Base-by-base conservation (phyloP, 257 asterid genomes). In the Petrea volubilis region DNA sequence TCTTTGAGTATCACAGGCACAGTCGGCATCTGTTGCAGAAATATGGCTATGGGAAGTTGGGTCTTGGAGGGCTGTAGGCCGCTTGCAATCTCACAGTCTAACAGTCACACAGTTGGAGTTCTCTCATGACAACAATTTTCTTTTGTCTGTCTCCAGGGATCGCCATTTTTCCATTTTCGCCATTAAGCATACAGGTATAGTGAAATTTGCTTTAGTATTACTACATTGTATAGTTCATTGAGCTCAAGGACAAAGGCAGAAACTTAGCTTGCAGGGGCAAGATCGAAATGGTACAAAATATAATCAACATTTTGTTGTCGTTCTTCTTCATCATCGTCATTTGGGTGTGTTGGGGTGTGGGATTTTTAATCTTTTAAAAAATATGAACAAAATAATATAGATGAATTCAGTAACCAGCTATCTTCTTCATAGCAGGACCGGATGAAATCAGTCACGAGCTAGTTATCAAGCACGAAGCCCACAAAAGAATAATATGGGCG, bases 41-140 rank as follows among this genome's bases (percentile, higher is more conserved):
- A 83, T 92, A 84, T 92, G 99, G 99, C 75, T 95, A 20, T 95
- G 99, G 97, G 84, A 89, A 85, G 96, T 91, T 41, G 96, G 96
- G 47, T 75, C 96, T 49, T 91, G 99, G 98, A 95, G 88, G 76
- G 81, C 97, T 2, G 84, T 95, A 24, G 97, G 92, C 56, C 92
- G 94, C 38, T 69, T 95, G 66, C 97, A 85, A 44, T 92, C 99
- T 53, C 99, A 95, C 79, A 88, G 86, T 71, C 80, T 91, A 78
- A 95, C 99, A 31, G 99, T 95, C 43, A 95, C 98, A 4, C 96
- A 95, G 51, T 76, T 95, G 84, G 96, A 95, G 75, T 95, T 95
- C 76, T 95, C 98, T 59, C 87, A 84, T 20, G 96, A 91, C 73
- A 76, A 89, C 79, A 74, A 52, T 25, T 88, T 79, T 70, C 99